phyloP scores from a whole-genome alignment of 768 basidiomycete species.

The Strobilomyces dryophilus region DNA sequence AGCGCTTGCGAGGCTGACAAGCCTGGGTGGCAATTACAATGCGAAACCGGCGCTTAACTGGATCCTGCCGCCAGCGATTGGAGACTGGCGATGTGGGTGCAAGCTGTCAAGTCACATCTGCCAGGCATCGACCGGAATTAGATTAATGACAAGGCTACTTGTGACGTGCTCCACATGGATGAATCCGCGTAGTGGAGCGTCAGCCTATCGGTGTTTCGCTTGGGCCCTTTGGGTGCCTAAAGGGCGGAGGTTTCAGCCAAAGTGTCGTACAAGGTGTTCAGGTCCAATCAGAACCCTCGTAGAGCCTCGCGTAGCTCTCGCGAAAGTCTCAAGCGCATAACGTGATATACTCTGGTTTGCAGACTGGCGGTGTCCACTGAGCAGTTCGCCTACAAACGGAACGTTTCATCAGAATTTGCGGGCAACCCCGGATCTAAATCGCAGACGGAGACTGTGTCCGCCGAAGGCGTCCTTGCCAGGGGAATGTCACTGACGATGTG shows the following conservation, averaged over 20 bases:
- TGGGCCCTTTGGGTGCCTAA: no score
- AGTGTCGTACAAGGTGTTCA: no score
- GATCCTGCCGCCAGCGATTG: not conserved
- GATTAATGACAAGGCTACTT: not conserved
- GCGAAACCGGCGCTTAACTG: no score
- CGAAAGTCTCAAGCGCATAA: no score
- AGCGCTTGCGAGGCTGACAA: not conserved
- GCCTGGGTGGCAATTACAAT: not conserved
- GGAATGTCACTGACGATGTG: not conserved
- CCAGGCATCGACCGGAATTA: not conserved
- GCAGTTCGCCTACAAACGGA: no score
- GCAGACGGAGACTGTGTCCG: slow-evolving; percentile 1
- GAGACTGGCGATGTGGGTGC: not conserved
- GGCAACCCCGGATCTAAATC: not conserved
- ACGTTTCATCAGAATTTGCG: not conserved
- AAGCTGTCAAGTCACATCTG: not conserved
- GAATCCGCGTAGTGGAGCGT: not conserved
- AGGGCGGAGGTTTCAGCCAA: no score
- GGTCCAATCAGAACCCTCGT: no score
- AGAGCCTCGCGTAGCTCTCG: no score
- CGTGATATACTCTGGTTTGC: no score
- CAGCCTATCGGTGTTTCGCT: not conserved
- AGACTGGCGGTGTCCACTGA: no score
- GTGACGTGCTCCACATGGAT: not conserved
- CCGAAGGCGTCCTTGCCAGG: not conserved